These are phyloP conservation scores for Populus nigra DNA, from an alignment of 345 rosid genomes.

Conservation along the genomic window DNA sequence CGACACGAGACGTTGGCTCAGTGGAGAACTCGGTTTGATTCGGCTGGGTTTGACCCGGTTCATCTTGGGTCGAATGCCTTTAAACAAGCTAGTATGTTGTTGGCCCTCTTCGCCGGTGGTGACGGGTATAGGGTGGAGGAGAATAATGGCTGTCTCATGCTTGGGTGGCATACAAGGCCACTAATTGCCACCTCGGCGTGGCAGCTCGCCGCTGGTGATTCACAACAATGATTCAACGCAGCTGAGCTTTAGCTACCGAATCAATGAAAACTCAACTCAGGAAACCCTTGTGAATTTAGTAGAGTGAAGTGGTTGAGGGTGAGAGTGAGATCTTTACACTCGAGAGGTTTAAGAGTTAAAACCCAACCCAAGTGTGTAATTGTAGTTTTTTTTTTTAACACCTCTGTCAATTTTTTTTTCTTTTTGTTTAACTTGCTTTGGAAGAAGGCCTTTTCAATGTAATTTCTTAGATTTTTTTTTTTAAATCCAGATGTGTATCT, in stretches of 20 bases:
- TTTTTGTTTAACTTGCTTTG: background rate
- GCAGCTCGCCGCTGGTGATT: slow-evolving; percentile 19
- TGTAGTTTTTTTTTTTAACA: background rate
- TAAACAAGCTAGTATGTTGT: slow-evolving; percentile 77
- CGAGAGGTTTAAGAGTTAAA: background rate
- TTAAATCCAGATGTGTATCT: slow-evolving; percentile 6
- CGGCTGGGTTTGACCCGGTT: slow-evolving; percentile 67
- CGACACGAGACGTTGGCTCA: slow-evolving; percentile 65
- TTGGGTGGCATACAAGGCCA: slow-evolving; percentile 88
- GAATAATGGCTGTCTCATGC: slow-evolving; percentile 66
- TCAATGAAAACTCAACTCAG: slow-evolving; percentile 6
- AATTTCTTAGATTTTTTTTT: slow-evolving; percentile 12
- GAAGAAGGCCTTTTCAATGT: background rate
- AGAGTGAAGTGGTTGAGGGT: background rate
- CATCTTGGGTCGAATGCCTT: slow-evolving; percentile 83
- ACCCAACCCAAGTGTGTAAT: slow-evolving; percentile 8
- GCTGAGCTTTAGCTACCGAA: slow-evolving; percentile 5
- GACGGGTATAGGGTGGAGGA: slow-evolving; percentile 91
- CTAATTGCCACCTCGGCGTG: slow-evolving; percentile 88
- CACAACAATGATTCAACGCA: slow-evolving; percentile 7
- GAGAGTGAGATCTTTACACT: background rate
- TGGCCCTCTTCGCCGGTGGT: slow-evolving; percentile 69
- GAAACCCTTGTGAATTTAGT: background rate
- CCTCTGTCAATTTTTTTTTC: background rate
- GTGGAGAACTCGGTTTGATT: slow-evolving; percentile 57